A percentile compares a stretch with the other conserved stretches of the same genome.
Evolutionary conservation across 345 rosid species (phyloP).

Genomic region (Bruguiera sexangula): DNA sequence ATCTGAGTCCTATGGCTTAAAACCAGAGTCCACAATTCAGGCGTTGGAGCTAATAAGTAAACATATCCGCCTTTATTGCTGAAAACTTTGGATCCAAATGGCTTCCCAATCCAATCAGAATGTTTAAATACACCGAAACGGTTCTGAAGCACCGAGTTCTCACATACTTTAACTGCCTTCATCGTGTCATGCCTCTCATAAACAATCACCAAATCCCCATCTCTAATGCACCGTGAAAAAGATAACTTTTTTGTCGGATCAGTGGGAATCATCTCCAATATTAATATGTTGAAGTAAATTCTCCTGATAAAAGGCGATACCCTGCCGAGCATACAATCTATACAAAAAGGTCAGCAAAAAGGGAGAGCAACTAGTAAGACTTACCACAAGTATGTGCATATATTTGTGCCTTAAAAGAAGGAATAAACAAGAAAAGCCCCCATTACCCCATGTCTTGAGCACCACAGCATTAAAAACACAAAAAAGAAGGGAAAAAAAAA

Average conservation of each 20-base stretch:
- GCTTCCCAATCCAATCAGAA: constrained; percentile 92
- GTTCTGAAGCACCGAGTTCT: constrained; percentile 65
- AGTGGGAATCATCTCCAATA: constrained; percentile 49
- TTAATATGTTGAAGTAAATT: background rate
- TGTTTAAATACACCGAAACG: constrained; percentile 84
- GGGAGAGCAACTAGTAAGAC: no score
- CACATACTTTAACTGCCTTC: constrained; percentile 70
- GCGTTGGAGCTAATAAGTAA: constrained; percentile 78
- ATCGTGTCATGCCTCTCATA: constrained; percentile 81
- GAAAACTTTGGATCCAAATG: constrained; percentile 84
- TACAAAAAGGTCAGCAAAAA: background rate
- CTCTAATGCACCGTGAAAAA: constrained; percentile 44
- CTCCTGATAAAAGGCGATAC: background rate
- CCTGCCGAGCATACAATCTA: background rate
- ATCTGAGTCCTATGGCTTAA: constrained; percentile 95
- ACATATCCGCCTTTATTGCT: constrained; percentile 86
- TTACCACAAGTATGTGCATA: no score
- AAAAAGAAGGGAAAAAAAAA: no score
- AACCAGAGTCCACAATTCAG: constrained; percentile 91
- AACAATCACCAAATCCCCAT: constrained; percentile 78
- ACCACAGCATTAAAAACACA: no score
- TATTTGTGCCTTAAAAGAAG: no score
- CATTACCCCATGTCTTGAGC: no score
- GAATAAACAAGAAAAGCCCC: no score
- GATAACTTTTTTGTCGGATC: constrained; percentile 54